Evolutionary conservation across 108 stramenopile species (phyloP).

Genomic region (Nitzschia inconspicua): DNA sequence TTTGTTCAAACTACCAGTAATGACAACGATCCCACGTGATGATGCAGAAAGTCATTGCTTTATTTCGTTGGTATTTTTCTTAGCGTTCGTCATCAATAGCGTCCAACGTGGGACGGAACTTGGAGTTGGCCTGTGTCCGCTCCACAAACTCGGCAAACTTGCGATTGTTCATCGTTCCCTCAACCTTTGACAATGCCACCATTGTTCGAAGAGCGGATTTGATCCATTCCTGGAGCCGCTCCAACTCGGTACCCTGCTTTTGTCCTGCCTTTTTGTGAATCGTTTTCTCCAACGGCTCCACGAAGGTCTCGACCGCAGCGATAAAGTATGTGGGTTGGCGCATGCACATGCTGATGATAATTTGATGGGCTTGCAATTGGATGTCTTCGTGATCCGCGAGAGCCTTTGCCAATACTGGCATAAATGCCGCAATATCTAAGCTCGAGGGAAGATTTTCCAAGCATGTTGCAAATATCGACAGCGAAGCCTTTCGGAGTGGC

Average conservation of each 20-base stretch:
- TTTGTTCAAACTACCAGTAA: too few relatives aligned
- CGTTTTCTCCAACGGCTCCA: conserved; percentile 80
- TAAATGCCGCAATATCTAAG: conserved; percentile 66
- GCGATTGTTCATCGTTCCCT: conserved; percentile 59
- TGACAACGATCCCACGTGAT: too few relatives aligned
- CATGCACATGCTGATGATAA: conserved; percentile 70
- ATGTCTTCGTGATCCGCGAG: conserved; percentile 80
- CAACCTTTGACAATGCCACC: conserved; percentile 58
- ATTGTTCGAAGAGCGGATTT: conserved; percentile 77
- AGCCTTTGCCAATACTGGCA: conserved; percentile 75
- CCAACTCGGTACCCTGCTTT: conserved; percentile 79
- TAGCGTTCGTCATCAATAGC: conserved; percentile 48
- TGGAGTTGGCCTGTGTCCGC: conserved; percentile 44
- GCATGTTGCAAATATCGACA: conserved; percentile 89
- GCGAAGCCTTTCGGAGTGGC: conserved; percentile 92
- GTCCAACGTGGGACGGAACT: conserved; percentile 42
- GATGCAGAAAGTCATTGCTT: too few relatives aligned
- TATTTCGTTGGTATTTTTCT: not conserved
- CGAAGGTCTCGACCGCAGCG: conserved; percentile 64
- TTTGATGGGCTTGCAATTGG: conserved; percentile 78
- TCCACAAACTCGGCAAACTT: conserved; percentile 73
- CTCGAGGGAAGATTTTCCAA: conserved; percentile 77
- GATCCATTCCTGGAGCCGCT: conserved; percentile 80
- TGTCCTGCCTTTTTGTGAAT: conserved; percentile 77
- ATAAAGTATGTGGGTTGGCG: conserved; percentile 60